phyloP scores from a whole-genome alignment of 192 early-diverging fungal species.

The Linnemannia zychae region DNA sequence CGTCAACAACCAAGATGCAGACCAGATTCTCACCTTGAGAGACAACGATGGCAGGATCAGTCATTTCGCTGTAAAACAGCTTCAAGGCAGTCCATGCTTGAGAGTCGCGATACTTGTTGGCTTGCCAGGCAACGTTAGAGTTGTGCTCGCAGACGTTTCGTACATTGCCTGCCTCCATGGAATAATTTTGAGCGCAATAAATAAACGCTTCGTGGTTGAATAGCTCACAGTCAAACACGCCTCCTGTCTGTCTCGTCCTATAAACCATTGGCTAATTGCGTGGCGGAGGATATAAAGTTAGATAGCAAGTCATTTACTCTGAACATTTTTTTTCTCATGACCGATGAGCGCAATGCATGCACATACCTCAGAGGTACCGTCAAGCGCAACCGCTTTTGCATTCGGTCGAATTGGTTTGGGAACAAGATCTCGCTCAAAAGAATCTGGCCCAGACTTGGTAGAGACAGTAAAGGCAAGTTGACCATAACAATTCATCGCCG shows the following conservation, averaged over 20 bases:
- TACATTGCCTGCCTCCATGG: conserved; percentile 62
- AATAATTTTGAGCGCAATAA: conserved; percentile 77
- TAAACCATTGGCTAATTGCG: conserved; percentile 30
- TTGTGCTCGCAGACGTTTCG: conserved; percentile 72
- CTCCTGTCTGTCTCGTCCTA: conserved; percentile 45
- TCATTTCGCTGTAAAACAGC: conserved; percentile 68
- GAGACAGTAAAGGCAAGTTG: conserved; percentile 74
- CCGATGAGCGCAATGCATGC: not conserved
- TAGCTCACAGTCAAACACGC: conserved; percentile 49
- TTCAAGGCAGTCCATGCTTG: conserved; percentile 85
- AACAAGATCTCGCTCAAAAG: conserved; percentile 46
- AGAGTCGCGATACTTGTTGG: conserved; percentile 70
- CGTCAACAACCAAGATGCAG: not conserved
- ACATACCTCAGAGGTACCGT: conserved; percentile 58
- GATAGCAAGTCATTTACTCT: too few relatives aligned
- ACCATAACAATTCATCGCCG: conserved; percentile 76
- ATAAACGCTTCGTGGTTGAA: conserved; percentile 79
- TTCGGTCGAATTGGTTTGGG: conserved; percentile 24
- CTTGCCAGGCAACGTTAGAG: conserved; percentile 73
- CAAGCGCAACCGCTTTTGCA: conserved; percentile 16
- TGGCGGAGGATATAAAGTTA: not conserved
- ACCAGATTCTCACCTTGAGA: conserved; percentile 24
- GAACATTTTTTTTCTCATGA: not conserved
- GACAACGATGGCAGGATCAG: conserved; percentile 24
- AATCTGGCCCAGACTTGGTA: conserved; percentile 50